Evolutionary conservation across 2,329 filamentous ascomycete genomes (phyloP).

Genomic region (Lanzia echinophila): DNA sequence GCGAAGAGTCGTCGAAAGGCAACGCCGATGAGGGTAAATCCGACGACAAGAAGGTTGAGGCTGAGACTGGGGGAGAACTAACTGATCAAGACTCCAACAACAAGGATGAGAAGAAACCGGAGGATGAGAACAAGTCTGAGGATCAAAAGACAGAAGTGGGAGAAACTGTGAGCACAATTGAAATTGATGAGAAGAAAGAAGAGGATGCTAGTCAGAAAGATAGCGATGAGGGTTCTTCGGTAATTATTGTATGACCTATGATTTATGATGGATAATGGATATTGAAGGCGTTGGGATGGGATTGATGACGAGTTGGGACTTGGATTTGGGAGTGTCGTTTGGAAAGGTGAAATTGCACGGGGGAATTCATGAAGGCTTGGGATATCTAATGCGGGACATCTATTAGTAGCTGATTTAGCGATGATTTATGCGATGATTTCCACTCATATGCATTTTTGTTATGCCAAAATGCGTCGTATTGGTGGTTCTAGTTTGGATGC

Average conservation of each 20-base stretch:
- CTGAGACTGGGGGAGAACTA: not conserved
- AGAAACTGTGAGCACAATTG: not conserved
- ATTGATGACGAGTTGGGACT: not conserved
- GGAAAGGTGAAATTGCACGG: no score
- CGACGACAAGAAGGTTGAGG: no score
- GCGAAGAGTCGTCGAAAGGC: no score
- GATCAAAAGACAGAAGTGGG: not conserved
- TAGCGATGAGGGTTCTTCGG: constrained; percentile 5
- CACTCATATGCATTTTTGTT: no score
- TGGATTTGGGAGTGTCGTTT: no score
- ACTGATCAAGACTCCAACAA: not conserved
- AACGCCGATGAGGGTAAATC: no score
- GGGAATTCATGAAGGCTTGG: no score
- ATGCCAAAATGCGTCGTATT: no score
- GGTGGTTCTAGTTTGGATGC: no score
- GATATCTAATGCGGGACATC: no score
- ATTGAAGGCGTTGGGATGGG: not conserved
- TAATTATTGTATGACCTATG: not conserved
- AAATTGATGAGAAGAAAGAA: not conserved
- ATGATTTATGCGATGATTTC: no score
- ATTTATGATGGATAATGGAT: not conserved
- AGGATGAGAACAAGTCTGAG: not conserved
- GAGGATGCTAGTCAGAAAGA: not conserved
- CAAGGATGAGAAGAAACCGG: not conserved
- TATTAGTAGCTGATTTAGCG: no score